A percentile compares a stretch with the other conserved stretches of the same genome.
Evolutionary conservation across 129 eudicot species (phyloP).

Genomic region (Pulicaria dysenterica): DNA sequence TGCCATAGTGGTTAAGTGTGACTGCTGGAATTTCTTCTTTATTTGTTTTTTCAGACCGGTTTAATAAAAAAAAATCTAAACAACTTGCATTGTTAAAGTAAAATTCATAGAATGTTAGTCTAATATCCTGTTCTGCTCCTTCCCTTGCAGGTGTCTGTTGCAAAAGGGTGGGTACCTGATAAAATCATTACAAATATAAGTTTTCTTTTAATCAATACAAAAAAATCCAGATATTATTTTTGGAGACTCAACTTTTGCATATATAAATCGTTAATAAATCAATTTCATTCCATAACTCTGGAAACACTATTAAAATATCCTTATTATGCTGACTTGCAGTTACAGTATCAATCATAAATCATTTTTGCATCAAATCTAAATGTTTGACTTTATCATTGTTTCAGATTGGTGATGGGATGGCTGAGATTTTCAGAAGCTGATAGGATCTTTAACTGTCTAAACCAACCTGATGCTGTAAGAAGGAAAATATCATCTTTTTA

Average conservation of each 20-base stretch:
- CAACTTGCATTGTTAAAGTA: conserved; percentile 7
- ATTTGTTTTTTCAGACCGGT: neutral
- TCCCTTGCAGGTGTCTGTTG: conserved; percentile 89
- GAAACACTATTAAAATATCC: neutral
- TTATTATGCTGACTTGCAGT: conserved; percentile 7
- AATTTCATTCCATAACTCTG: conserved; percentile 4
- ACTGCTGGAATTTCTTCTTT: neutral
- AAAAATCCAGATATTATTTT: neutral
- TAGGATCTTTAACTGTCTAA: conserved; percentile 74
- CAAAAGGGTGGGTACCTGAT: conserved; percentile 71
- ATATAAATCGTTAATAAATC: neutral
- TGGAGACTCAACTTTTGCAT: conserved; percentile 4
- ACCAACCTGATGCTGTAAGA: conserved; percentile 72
- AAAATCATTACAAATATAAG: neutral
- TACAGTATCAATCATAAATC: conserved; percentile 14
- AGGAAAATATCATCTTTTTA: conserved; percentile 7
- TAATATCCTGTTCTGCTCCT: conserved; percentile 24
- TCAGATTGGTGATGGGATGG: conserved; percentile 99
- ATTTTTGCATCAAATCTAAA: neutral
- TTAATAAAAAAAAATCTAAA: neutral
- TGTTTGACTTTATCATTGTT: conserved; percentile 5
- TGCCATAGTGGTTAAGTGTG: neutral
- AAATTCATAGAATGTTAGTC: conserved; percentile 20
- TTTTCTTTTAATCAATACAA: no score
- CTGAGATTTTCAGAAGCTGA: conserved; percentile 80